A percentile compares a stretch with the other conserved stretches of the same genome.
Evolutionary conservation across 805 yeast species (phyloP).

Genomic region (Phaffomyces thermotolerans): DNA sequence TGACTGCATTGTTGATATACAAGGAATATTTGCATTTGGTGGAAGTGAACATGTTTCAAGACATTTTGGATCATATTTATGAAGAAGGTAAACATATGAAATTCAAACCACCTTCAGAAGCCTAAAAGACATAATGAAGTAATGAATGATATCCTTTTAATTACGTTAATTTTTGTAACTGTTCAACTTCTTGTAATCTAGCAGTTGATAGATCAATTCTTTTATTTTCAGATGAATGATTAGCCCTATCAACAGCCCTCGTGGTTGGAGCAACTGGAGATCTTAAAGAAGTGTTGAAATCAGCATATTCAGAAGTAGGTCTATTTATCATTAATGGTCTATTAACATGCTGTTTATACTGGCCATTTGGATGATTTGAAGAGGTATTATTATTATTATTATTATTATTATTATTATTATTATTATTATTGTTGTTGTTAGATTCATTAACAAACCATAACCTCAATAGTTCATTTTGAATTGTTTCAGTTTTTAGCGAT

Average conservation of each 20-base stretch:
- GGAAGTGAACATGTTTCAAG: conserved; percentile 51
- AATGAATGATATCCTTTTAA: neutral
- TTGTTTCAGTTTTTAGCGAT: conserved; percentile 9
- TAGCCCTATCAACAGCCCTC: conserved; percentile 33
- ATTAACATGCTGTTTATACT: conserved; percentile 10
- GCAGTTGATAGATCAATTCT: conserved; percentile 22
- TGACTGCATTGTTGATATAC: conserved; percentile 74
- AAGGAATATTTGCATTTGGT: conserved; percentile 60
- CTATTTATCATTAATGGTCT: conserved; percentile 5
- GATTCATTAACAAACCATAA: conserved; percentile 20
- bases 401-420: conserved; percentile 2
- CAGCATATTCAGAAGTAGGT: neutral
- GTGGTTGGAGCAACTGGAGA: conserved; percentile 29
- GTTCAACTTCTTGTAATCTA: conserved; percentile 17
- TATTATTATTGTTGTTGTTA: conserved; percentile 3
- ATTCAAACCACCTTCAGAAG: conserved; percentile 23
- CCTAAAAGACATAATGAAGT: neutral
- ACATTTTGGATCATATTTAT: conserved; percentile 58
- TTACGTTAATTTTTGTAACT: conserved; percentile 17
- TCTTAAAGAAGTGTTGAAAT: conserved; percentile 5
- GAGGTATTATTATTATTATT: conserved; percentile 10
- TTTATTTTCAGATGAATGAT: conserved; percentile 17
- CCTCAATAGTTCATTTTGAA: conserved; percentile 18
- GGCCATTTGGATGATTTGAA: too few species aligned
- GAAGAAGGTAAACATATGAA: conserved; percentile 44